phyloP scores from a whole-genome alignment of 108 stramenopile genomes.

The Chaetoceros muelleri region DNA sequence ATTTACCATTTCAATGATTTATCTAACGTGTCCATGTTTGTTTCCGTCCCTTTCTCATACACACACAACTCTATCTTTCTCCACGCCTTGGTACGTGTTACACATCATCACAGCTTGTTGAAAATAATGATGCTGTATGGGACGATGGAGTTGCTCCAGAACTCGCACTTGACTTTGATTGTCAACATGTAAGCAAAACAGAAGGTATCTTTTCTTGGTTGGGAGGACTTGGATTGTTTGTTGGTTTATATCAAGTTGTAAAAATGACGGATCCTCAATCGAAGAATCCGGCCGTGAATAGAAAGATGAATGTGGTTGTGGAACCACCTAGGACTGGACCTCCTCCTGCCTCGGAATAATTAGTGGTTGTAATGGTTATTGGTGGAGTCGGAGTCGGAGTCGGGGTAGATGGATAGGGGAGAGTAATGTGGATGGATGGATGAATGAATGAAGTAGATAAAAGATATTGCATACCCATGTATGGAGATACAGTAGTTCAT shows the following conservation, averaged over 20 bases:
- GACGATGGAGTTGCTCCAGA: slow-evolving; percentile 97
- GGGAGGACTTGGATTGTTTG: slow-evolving; percentile 72
- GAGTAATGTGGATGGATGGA: no score
- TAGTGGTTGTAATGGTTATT: no score
- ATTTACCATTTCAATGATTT: background rate
- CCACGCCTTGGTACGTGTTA: background rate
- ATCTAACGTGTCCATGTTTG: background rate
- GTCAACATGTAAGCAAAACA: slow-evolving; percentile 67
- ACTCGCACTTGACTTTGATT: slow-evolving; percentile 91
- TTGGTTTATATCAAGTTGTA: slow-evolving; percentile 44
- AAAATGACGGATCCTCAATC: slow-evolving; percentile 44
- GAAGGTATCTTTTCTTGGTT: slow-evolving; percentile 76
- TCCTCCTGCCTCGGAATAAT: background rate
- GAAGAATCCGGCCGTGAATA: slow-evolving; percentile 40
- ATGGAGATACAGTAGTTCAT: no score
- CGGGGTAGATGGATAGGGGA: no score
- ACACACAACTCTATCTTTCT: background rate
- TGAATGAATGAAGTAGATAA: no score
- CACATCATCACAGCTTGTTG: slow-evolving; percentile 50
- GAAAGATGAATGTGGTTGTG: background rate
- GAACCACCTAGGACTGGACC: background rate
- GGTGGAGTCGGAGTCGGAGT: no score
- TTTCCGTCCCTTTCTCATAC: background rate
- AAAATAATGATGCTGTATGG: slow-evolving; percentile 88
- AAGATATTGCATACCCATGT: no score